These are phyloP conservation scores for Xerocomus nothofagi DNA, from an alignment of 1,284 basidiomycete genomes.

Conservation along the genomic window DNA sequence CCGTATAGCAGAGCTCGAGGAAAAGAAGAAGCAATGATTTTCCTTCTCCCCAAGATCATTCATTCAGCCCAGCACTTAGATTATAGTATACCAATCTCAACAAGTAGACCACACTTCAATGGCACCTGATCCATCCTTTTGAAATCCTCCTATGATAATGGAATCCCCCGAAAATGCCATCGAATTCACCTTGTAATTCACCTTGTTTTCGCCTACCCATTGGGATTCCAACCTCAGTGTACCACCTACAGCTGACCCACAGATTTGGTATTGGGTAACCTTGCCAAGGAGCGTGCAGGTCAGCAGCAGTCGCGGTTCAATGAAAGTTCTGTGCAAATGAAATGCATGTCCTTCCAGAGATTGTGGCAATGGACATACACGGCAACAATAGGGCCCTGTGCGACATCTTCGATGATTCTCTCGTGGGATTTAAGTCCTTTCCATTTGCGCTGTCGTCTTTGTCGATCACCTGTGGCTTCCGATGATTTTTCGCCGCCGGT, in stretches of 20 bases:
- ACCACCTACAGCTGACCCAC: slow-evolving; percentile 29
- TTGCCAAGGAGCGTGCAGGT: slow-evolving; percentile 62
- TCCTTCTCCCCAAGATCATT: not conserved
- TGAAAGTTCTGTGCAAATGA: slow-evolving; percentile 47
- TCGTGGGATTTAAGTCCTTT: slow-evolving; percentile 57
- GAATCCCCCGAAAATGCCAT: slow-evolving; percentile 43
- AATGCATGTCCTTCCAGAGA: slow-evolving; percentile 6
- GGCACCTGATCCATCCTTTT: slow-evolving; percentile 53
- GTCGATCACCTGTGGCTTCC: slow-evolving; percentile 34
- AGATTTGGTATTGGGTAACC: slow-evolving; percentile 48
- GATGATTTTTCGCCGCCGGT: slow-evolving; percentile 59
- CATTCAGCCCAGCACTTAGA: slow-evolving; percentile 1
- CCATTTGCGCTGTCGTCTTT: slow-evolving; percentile 68
- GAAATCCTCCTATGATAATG: slow-evolving; percentile 61
- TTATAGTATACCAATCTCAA: slow-evolving; percentile 10
- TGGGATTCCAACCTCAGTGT: slow-evolving; percentile 42
- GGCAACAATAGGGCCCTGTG: slow-evolving; percentile 69
- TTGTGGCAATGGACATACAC: slow-evolving; percentile 44
- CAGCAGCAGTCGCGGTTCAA: slow-evolving; percentile 44
- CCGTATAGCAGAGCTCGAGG: slow-evolving; percentile 58
- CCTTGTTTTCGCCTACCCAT: slow-evolving; percentile 45
- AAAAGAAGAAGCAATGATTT: slow-evolving; percentile 34
- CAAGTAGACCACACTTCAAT: slow-evolving; percentile 55
- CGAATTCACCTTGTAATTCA: slow-evolving; percentile 61
- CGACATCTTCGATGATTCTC: slow-evolving; percentile 50